These are phyloP conservation scores for Actinomucor elegans DNA, from an alignment of 371 early-diverging fungal genomes.

Conservation along the genomic window DNA sequence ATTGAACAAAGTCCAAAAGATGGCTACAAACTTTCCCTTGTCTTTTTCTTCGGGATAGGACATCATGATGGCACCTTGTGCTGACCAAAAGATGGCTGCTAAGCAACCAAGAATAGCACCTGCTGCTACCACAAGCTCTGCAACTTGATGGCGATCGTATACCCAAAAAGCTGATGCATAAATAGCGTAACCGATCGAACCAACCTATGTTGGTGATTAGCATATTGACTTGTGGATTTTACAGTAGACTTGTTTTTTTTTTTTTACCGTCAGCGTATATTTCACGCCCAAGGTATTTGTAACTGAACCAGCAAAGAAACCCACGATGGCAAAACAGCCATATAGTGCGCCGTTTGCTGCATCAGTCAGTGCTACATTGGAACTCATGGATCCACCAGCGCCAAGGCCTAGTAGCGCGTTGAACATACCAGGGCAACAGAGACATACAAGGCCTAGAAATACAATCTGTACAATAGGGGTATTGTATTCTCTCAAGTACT, in stretches of 20 bases:
- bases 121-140: conserved; percentile 53
- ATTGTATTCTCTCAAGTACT: conserved; percentile 8
- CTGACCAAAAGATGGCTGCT: conserved; percentile 64
- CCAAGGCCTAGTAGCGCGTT: conserved; percentile 53
- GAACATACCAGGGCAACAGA: conserved; percentile 77
- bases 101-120: conserved; percentile 68
- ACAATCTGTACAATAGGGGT: conserved; percentile 67
- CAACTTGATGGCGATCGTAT: conserved; percentile 43
- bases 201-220: conserved; percentile 20
- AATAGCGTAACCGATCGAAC: conserved; percentile 55
- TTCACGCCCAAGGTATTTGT: conserved; percentile 62
- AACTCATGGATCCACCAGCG: conserved; percentile 53
- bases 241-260: not conserved
- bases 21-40: conserved; percentile 75
- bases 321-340: conserved; percentile 67
- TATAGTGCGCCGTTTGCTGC: conserved; percentile 72
- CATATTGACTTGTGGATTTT: not conserved
- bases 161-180: conserved; percentile 58
- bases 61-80: conserved; percentile 74
- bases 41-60: conserved; percentile 65
- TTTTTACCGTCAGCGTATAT: conserved; percentile 39
- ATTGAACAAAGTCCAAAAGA: conserved; percentile 83
- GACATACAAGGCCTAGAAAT: conserved; percentile 72
- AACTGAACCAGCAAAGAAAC: conserved; percentile 63
- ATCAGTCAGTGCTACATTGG: conserved; percentile 61